phyloP scores from a whole-genome alignment of 1,284 basidiomycete species.

The Cutaneotrichosporon arboriforme region DNA sequence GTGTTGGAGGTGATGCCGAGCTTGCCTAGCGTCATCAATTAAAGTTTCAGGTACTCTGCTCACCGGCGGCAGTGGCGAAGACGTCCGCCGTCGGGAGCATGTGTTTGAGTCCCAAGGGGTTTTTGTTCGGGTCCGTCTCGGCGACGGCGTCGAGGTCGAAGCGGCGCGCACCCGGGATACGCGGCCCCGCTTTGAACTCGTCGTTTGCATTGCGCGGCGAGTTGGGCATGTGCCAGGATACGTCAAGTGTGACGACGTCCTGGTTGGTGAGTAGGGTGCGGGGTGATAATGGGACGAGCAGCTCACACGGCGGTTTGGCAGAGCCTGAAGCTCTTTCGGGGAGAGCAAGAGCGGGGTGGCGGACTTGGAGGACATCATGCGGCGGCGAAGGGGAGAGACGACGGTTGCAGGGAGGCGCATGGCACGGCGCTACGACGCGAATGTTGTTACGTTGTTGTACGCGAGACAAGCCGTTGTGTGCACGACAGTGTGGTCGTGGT shows the following conservation, averaged over 20 bases:
- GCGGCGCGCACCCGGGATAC: conserved; percentile 69
- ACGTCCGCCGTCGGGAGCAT: conserved; percentile 76
- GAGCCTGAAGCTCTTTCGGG: conserved; percentile 30
- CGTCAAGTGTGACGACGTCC: conserved; percentile 36
- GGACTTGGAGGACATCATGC: background rate
- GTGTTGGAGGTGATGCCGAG: conserved; percentile 69
- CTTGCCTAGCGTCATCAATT: conserved; percentile 55
- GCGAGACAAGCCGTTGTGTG: too few species aligned
- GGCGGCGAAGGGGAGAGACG: background rate
- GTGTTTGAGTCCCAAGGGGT: conserved; percentile 69
- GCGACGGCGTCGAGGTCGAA: conserved; percentile 72
- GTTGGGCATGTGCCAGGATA: conserved; percentile 49
- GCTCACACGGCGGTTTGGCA: conserved; percentile 14
- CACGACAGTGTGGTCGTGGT: too few species aligned
- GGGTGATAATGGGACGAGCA: background rate
- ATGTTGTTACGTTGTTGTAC: too few species aligned
- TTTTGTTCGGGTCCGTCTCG: conserved; percentile 52
- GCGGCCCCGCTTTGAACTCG: conserved; percentile 47
- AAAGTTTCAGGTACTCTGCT: conserved; percentile 33
- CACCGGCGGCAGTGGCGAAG: conserved; percentile 79
- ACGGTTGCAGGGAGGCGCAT: too few species aligned
- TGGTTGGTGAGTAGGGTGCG: background rate
- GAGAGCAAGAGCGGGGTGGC: conserved; percentile 35
- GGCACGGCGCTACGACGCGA: too few species aligned
- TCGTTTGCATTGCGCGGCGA: conserved; percentile 36